Evolutionary conservation across 1,139 yeast genomes (phyloP).

Genomic region (Candida tropicalis): DNA sequence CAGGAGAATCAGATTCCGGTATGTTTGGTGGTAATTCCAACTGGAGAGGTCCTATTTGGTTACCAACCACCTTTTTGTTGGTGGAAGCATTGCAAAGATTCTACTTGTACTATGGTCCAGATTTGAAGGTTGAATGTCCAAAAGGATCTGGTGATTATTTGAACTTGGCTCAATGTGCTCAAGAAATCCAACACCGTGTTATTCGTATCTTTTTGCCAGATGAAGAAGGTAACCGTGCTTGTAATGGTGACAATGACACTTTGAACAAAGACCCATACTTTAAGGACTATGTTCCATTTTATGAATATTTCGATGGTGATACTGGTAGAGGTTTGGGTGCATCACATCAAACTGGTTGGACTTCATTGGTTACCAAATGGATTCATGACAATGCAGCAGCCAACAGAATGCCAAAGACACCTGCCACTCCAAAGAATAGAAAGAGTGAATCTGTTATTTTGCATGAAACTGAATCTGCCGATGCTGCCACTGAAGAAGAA

Average conservation of each 20-base stretch:
- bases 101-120: conserved; percentile 87
- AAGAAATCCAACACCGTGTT: conserved; percentile 85
- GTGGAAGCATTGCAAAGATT: conserved; percentile 90
- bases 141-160: conserved; percentile 79
- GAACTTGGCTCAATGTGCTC: conserved; percentile 91
- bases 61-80: conserved; percentile 86
- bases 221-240: conserved; percentile 72
- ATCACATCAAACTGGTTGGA: conserved; percentile 97
- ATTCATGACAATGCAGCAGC: conserved; percentile 89
- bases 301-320: conserved; percentile 93
- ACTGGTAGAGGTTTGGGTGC: conserved; percentile 96
- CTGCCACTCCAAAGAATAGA: conserved; percentile 41
- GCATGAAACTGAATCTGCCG: conserved; percentile 24
- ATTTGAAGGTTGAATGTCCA: conserved; percentile 87
- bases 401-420: conserved; percentile 55
- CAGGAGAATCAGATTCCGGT: conserved; percentile 94
- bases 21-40: conserved; percentile 97
- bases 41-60: conserved; percentile 99
- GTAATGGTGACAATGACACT: conserved; percentile 69
- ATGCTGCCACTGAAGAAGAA: conserved; percentile 37
- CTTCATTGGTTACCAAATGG: conserved; percentile 90
- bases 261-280: conserved; percentile 73
- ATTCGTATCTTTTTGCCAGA: conserved; percentile 79
- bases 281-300: conserved; percentile 77
- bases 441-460: conserved; percentile 31